Evolutionary conservation across 768 basidiomycete genomes (phyloP).

Genomic region (Pholiota microspora): DNA sequence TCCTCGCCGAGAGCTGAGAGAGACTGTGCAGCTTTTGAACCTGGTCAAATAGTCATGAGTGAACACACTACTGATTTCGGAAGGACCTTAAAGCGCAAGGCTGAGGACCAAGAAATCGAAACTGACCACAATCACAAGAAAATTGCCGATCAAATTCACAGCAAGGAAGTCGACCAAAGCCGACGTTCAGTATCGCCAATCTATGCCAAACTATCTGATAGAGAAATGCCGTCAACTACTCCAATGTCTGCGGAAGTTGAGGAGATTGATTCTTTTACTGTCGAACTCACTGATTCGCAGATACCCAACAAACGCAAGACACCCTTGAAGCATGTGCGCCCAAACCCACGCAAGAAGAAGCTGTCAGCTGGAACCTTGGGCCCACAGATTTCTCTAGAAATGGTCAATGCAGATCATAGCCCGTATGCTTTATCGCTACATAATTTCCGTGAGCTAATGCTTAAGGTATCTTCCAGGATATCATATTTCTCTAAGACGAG

Average conservation of each 20-base stretch:
- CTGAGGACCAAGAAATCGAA: constrained; percentile 7
- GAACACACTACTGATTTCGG: constrained; percentile 2
- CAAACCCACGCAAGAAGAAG: constrained; percentile 4
- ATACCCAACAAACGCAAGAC: constrained; percentile 12
- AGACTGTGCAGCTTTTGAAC: neutral
- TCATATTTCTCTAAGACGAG: constrained; percentile 15
- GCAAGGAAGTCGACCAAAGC: neutral
- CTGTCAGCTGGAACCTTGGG: constrained; percentile 3
- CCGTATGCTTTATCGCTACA: constrained; percentile 15
- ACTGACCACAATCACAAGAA: constrained; percentile 10
- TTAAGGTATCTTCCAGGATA: constrained; percentile 12
- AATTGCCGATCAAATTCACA: constrained; percentile 12
- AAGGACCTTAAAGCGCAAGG: constrained; percentile 17
- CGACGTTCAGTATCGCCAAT: neutral
- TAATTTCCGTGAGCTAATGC: neutral
- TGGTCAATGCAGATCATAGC: constrained; percentile 14
- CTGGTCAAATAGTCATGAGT: neutral
- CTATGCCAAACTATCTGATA: neutral
- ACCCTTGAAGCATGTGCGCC: neutral
- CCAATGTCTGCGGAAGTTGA: constrained; percentile 12
- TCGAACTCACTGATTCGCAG: constrained; percentile 8
- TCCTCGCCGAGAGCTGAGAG: neutral
- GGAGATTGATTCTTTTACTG: constrained; percentile 24
- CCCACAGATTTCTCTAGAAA: constrained; percentile 9
- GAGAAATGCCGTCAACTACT: neutral